phyloP scores from a whole-genome alignment of 176 grass and related monocot genomes.

The Carex myosuroides region DNA sequence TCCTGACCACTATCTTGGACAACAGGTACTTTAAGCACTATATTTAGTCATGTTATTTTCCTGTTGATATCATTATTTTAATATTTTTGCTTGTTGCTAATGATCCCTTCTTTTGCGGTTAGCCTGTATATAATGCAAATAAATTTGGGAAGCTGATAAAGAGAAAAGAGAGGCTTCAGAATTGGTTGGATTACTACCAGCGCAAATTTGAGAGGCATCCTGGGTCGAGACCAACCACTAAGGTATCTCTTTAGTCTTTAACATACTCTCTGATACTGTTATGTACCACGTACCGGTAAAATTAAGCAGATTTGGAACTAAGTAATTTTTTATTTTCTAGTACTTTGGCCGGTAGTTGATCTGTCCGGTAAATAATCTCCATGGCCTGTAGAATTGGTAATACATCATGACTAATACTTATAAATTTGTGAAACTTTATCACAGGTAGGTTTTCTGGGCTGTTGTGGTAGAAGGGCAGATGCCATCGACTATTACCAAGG shows the following conservation, averaged over 20 bases:
- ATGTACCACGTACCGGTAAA: neutral
- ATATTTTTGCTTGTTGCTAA: neutral
- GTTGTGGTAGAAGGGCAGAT: constrained; percentile 38
- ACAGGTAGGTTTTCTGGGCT: constrained; percentile 16
- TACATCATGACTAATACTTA: neutral
- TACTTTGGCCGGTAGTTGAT: neutral
- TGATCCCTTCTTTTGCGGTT: constrained; percentile 18
- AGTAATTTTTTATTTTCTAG: neutral
- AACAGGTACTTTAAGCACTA: constrained; percentile 45
- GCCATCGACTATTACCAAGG: constrained; percentile 39
- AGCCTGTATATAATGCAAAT: constrained; percentile 98
- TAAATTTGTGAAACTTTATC: neutral
- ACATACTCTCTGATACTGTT: neutral
- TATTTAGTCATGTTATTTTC: neutral
- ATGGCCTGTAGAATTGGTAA: neutral
- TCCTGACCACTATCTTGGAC: constrained; percentile 88
- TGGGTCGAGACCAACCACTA: constrained; percentile 52
- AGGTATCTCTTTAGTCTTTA: constrained; percentile 38
- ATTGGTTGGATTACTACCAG: constrained; percentile 90
- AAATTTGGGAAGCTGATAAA: constrained; percentile 74
- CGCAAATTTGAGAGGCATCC: constrained; percentile 88
- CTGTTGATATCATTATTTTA: neutral
- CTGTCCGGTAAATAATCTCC: neutral
- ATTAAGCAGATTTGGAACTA: neutral
- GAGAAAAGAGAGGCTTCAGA: constrained; percentile 68